Conservation (phyloP, 345 rosid genomes). For the Excoecaria cochinchinensis region DNA sequence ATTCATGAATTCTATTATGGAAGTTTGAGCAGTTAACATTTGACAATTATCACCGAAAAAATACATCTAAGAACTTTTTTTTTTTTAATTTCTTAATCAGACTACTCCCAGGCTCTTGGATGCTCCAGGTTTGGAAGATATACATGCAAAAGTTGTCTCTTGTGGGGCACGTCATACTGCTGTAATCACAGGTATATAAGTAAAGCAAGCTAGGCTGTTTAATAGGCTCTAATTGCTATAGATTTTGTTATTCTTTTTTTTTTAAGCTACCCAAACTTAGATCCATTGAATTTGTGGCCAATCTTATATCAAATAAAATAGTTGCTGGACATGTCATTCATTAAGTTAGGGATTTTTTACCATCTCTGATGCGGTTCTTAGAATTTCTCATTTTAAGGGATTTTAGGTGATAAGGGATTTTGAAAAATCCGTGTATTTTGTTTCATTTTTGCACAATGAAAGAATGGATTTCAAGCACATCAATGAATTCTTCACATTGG, state of each 20-base stretch:
- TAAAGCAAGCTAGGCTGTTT: not conserved
- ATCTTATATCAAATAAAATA: too few relatives aligned
- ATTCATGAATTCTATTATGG: not conserved
- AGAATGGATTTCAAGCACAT: too few relatives aligned
- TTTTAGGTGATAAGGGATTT: too few relatives aligned
- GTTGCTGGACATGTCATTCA: too few relatives aligned
- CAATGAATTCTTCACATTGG: not conserved
- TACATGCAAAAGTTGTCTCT: slow-evolving; percentile 56
- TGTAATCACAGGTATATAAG: slow-evolving; percentile 67
- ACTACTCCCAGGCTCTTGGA: slow-evolving; percentile 84
- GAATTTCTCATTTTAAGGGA: too few relatives aligned
- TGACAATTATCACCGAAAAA: not conserved
- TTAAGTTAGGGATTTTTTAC: too few relatives aligned
- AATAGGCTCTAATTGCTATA: too few relatives aligned
- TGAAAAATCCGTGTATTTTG: too few relatives aligned
- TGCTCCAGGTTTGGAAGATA: slow-evolving; percentile 72
- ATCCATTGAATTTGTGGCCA: not conserved
- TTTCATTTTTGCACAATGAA: too few relatives aligned
- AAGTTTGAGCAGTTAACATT: slow-evolving; percentile 15
- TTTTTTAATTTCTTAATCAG: slow-evolving; percentile 47
- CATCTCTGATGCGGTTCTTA: too few relatives aligned
- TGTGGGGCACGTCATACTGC: slow-evolving; percentile 98
- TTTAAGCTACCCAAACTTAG: too few relatives aligned
- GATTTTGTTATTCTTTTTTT: too few relatives aligned
- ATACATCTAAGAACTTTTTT: not conserved